phyloP scores from a whole-genome alignment of 179 eudicot species.

The Amaranthus tricolor region DNA sequence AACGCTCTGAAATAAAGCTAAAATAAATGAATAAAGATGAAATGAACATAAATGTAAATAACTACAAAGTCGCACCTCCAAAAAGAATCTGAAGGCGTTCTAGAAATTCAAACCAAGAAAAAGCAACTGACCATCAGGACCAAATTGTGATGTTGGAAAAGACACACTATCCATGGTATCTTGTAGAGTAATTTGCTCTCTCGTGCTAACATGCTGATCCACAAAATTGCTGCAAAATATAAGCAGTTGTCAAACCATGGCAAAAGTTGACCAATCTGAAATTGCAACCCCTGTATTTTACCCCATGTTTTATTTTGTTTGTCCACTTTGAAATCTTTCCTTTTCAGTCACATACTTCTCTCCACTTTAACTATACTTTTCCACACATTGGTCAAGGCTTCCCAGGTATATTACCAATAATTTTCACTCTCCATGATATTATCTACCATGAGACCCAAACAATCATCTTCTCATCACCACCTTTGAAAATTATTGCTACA shows the following conservation, averaged over 20 bases:
- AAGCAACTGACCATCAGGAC: conserved; percentile 74
- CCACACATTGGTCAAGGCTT: too few species aligned
- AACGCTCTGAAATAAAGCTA: conserved; percentile 61
- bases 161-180: conserved; percentile 89
- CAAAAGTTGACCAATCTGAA: neutral
- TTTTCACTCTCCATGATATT: too few species aligned
- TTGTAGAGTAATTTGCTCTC: conserved; percentile 95
- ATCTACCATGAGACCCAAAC: too few species aligned
- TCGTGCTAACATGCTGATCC: conserved; percentile 93
- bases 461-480: too few species aligned
- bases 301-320: too few species aligned
- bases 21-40: conserved; percentile 8
- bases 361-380: neutral
- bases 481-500: too few species aligned
- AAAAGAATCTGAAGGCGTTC: neutral
- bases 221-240: conserved; percentile 66
- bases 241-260: conserved; percentile 9
- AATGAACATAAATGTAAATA: neutral
- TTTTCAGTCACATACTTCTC: neutral
- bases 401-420: too few species aligned
- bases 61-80: neutral
- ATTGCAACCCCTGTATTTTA: too few species aligned
- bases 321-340: too few species aligned
- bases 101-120: conserved; percentile 4
- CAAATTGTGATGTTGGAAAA: conserved; percentile 80